Percentiles rank a stretch among this genome's conserved stretches.
phyloP scores from a whole-genome alignment of 257 asterid species.

The Henckelia pumila region DNA sequence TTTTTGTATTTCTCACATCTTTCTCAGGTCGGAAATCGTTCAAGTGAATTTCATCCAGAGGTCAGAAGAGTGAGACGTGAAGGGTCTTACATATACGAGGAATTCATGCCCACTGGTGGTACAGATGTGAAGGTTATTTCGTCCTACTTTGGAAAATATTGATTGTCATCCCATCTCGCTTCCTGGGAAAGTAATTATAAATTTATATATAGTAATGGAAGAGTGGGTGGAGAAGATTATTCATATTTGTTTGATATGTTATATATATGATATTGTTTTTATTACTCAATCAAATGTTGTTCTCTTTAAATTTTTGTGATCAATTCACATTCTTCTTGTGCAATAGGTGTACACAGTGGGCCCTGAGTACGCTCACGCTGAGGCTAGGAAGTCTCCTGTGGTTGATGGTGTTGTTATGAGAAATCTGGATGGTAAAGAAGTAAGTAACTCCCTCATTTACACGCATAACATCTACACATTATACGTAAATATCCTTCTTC shows the following conservation, averaged over 20 bases:
- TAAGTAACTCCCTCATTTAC: constrained; percentile 33
- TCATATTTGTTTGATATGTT: constrained; percentile 9
- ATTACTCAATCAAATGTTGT: constrained; percentile 3
- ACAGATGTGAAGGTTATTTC: constrained; percentile 87
- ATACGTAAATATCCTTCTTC: constrained; percentile 4
- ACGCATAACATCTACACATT: not conserved
- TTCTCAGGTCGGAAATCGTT: constrained; percentile 92
- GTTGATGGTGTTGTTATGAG: constrained; percentile 99
- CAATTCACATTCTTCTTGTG: constrained; percentile 17
- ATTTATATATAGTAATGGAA: not conserved
- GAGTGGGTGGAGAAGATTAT: constrained; percentile 3
- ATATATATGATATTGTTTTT: not conserved
- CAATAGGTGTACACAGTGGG: constrained; percentile 91
- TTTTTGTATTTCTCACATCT: constrained; percentile 18
- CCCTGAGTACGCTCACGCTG: constrained; percentile 98
- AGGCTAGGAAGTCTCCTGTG: constrained; percentile 98
- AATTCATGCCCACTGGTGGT: constrained; percentile 99
- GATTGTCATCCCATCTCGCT: not conserved
- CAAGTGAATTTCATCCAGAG: constrained; percentile 98
- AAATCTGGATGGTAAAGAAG: constrained; percentile 98
- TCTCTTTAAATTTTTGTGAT: not conserved
- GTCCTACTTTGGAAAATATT: constrained; percentile 13
- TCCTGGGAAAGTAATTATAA: not conserved
- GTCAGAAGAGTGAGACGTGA: constrained; percentile 97
- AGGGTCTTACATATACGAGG: constrained; percentile 97